Base-by-base conservation (phyloP, 495 filamentous ascomycete genomes). In the Penicillium maclennaniae region DNA sequence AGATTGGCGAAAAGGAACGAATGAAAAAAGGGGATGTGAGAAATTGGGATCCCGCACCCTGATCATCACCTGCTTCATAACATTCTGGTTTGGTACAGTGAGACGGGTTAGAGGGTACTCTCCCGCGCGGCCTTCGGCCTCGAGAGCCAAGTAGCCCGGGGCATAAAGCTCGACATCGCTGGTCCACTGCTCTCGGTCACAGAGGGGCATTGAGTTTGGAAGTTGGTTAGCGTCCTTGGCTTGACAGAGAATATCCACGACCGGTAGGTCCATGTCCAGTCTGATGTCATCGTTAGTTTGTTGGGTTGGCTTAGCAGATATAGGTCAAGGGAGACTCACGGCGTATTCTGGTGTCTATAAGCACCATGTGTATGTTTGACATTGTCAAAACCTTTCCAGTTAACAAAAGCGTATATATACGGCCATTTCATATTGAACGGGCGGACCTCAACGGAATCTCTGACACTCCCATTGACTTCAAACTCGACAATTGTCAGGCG, bases 151-250 rank as follows among this genome's bases (percentile, higher is more conserved):
- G 21, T 52, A 52, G 10, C 49, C 49, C 14, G 49, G 49, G 15
- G 49, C 49, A 52, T 52, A 52, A 45, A 45, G 49, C 42, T 52
- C 49, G 26, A 52, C 31, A 52, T 52, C 49, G 23, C 23, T 40
- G 8, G 21, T 52, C 49, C 49, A 52, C 31, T 52, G 49, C 49
- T 52, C 42, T 52, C 49, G 49, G 17, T 52, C 28, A 45, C 28
- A 52, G 9, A 52, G 15, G 10, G 16, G 1, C 49, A 52, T 52
- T 27, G 49, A n/a, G 7, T 52, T 38, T 45, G 49, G 42, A 39
- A 45, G 49, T 45, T 52, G 6, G 49, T 52, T 28, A 52, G 14
- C 49, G 5, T 38, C 49, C 49, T 52, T 47, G 14, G 45, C 45
- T 47, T 47, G 45, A 51, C 48, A 51, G 48, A 51, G 48, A 37